phyloP scores from a whole-genome alignment of 352 stramenopile species.

The Phytophthora boehmeriae region DNA sequence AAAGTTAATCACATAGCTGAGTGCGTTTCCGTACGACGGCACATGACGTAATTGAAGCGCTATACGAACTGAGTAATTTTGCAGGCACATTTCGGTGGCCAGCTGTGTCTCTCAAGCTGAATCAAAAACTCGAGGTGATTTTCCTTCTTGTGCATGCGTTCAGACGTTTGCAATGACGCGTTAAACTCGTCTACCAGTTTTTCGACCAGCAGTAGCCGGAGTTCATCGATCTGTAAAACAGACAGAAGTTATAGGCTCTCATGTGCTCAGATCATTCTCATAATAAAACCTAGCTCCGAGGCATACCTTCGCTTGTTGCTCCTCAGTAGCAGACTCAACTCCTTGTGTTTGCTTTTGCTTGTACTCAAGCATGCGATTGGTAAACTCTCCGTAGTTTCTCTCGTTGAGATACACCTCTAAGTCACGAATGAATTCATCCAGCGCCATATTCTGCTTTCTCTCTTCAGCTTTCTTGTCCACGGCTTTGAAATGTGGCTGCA shows the following conservation, averaged over 20 bases:
- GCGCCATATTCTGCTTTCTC: slow-evolving; percentile 47
- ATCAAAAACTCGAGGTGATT: slow-evolving; percentile 80
- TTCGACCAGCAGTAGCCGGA: slow-evolving; percentile 60
- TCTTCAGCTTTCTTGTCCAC: slow-evolving; percentile 57
- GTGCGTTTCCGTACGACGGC: slow-evolving; percentile 68
- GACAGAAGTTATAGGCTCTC: background rate
- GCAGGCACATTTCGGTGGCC: slow-evolving; percentile 81
- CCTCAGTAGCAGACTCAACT: slow-evolving; percentile 37
- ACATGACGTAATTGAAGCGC: slow-evolving; percentile 77
- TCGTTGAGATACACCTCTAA: slow-evolving; percentile 73
- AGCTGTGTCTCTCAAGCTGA: slow-evolving; percentile 67
- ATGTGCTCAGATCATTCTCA: background rate
- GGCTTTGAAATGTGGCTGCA: slow-evolving; percentile 40
- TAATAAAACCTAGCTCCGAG: background rate
- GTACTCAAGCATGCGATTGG: slow-evolving; percentile 54
- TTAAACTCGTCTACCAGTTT: slow-evolving; percentile 81
- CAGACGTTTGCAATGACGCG: slow-evolving; percentile 73
- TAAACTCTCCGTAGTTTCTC: slow-evolving; percentile 70
- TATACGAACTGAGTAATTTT: slow-evolving; percentile 84
- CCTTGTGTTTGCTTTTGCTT: slow-evolving; percentile 49
- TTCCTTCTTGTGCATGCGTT: slow-evolving; percentile 86
- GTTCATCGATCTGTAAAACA: slow-evolving; percentile 45
- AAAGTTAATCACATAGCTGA: slow-evolving; percentile 86
- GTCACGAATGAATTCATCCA: slow-evolving; percentile 71
- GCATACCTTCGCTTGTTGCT: slow-evolving; percentile 52